Conservation (phyloP, 2,329 filamentous ascomycete genomes). For the Paecilomyces sp. region DNA sequence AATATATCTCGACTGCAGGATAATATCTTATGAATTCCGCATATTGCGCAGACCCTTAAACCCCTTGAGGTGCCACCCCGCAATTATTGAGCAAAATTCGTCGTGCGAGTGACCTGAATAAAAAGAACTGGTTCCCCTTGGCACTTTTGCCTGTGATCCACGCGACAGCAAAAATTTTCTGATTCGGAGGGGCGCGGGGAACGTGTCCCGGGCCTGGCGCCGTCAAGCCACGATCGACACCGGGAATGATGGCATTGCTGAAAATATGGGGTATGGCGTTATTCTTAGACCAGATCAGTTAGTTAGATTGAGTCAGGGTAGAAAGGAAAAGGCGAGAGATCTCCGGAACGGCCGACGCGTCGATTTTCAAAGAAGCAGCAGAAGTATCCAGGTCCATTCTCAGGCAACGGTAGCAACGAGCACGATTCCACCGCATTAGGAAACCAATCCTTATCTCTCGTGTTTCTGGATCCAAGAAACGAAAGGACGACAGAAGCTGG, state of each 20-base stretch:
- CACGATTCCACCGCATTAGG: not conserved
- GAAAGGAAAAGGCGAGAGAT: not conserved
- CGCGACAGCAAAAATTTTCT: not conserved
- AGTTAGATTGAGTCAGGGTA: not conserved
- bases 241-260: constrained; percentile 1
- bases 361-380: not conserved
- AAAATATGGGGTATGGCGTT: not conserved
- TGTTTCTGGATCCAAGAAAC: not conserved
- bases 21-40: not conserved
- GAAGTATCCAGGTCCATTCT: too few species aligned
- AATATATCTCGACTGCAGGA: too few species aligned
- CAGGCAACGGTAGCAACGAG: not conserved
- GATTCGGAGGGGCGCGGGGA: not conserved
- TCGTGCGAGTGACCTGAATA: not conserved
- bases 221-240: not conserved
- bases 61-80: not conserved
- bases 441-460: not conserved
- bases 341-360: not conserved
- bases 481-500: not conserved
- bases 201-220: not conserved
- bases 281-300: not conserved
- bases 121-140: not conserved
- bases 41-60: not conserved
- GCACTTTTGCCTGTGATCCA: not conserved
- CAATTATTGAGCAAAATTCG: not conserved